phyloP scores from a whole-genome alignment of 2,329 filamentous ascomycete species.

The Fusarium paranaense region DNA sequence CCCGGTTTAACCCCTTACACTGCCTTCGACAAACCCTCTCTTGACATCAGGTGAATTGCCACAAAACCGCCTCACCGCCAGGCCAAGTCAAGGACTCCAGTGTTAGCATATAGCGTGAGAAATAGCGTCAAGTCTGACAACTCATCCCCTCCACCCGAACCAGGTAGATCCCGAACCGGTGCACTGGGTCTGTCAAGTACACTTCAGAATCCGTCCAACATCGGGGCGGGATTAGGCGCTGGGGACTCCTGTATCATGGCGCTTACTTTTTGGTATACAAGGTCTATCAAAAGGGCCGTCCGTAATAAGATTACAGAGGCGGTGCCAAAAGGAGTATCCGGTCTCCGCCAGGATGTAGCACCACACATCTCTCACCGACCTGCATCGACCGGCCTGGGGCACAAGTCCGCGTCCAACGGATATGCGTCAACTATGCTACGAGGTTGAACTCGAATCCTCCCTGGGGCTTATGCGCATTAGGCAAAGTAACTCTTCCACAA shows the following conservation, averaged over 20 bases:
- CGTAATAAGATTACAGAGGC: constrained; percentile 28
- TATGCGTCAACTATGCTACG: background rate
- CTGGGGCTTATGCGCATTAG: constrained; percentile 53
- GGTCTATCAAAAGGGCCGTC: constrained; percentile 30
- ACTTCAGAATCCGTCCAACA: background rate
- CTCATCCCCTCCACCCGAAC: background rate
- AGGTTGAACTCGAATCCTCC: constrained; percentile 25
- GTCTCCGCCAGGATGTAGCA: background rate
- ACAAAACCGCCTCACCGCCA: background rate
- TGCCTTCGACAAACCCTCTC: background rate
- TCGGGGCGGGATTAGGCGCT: background rate
- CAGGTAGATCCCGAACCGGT: background rate
- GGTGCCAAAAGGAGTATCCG: constrained; percentile 8
- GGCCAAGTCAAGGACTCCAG: background rate
- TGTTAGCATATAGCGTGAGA: background rate
- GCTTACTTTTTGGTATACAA: constrained; percentile 34
- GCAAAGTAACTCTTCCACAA: constrained; percentile 99
- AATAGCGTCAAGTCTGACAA: background rate
- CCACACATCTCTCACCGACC: background rate
- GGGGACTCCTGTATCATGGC: constrained; percentile 12
- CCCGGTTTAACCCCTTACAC: background rate
- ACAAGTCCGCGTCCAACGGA: background rate
- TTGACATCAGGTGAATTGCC: background rate
- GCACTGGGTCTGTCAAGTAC: background rate
- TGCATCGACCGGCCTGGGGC: background rate